phyloP scores from a whole-genome alignment of 768 basidiomycete genomes.

The Mycena leptocephala region DNA sequence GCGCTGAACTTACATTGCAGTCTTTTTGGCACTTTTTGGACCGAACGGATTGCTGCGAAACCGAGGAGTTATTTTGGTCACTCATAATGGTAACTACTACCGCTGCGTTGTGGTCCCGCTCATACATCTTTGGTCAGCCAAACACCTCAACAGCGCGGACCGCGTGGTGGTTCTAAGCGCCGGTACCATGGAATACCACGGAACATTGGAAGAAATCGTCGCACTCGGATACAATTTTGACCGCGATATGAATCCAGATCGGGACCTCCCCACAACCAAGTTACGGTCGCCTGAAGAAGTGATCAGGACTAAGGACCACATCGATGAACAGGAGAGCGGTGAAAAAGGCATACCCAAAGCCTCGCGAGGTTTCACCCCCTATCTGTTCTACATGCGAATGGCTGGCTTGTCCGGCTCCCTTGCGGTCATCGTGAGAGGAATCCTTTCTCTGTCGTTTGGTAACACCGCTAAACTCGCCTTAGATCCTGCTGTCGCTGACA shows the following conservation, averaged over 20 bases:
- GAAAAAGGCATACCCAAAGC: background rate
- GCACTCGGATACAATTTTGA: no score
- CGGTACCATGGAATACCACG: constrained; percentile 70
- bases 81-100: background rate
- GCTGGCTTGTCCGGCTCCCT: constrained; percentile 7
- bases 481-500: background rate
- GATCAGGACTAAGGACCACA: background rate
- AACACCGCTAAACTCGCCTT: no score
- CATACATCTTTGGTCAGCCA: constrained; percentile 52
- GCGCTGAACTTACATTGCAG: background rate
- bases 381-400: constrained; percentile 22
- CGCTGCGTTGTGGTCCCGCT: no score
- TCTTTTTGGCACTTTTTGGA: constrained; percentile 45
- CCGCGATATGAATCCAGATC: no score
- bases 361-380: constrained; percentile 14
- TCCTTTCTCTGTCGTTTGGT: background rate
- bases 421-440: background rate
- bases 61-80: background rate
- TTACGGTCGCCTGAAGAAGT: no score
- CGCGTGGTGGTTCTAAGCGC: constrained; percentile 74
- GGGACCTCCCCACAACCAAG: no score
- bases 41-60: background rate
- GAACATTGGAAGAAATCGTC: constrained; percentile 51
- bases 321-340: constrained; percentile 3
- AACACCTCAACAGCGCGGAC: constrained; percentile 70